Percentiles rank a stretch among this genome's conserved stretches.
Conservation (phyloP, 495 filamentous ascomycete genomes). For the Immersiella caudata region DNA sequence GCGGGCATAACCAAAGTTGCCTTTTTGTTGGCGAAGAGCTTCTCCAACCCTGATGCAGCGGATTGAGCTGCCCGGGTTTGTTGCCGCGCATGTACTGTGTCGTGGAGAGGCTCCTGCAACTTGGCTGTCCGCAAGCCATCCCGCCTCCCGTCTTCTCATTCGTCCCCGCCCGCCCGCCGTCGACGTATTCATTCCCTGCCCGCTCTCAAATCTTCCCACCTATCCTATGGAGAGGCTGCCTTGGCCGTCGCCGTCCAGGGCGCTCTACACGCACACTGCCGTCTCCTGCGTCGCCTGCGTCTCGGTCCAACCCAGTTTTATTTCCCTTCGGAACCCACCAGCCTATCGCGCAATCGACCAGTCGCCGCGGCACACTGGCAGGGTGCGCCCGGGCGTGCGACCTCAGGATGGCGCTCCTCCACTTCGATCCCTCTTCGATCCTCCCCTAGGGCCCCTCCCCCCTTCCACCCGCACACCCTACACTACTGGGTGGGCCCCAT, state of each 20-base stretch:
- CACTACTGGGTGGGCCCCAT: constrained; percentile 32
- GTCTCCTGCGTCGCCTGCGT: constrained; percentile 5
- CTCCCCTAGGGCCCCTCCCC: constrained; percentile 19
- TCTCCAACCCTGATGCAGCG: background rate
- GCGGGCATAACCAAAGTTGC: background rate
- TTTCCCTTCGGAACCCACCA: constrained; percentile 11
- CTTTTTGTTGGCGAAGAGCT: background rate
- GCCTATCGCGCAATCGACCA: constrained; percentile 8
- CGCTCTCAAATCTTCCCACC: constrained; percentile 2
- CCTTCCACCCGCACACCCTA: constrained; percentile 26
- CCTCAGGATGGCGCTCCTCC: constrained; percentile 15
- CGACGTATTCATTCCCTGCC: background rate
- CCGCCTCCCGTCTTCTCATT: constrained; percentile 8
- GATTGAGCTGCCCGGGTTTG: background rate
- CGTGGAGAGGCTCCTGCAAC: background rate
- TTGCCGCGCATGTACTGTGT: background rate
- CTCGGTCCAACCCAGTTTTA: constrained; percentile 5
- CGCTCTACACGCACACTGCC: constrained; percentile 1
- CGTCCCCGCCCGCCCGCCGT: background rate
- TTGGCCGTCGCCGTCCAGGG: background rate
- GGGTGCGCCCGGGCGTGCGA: constrained; percentile 12
- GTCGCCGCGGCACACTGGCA: background rate
- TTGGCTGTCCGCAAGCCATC: background rate
- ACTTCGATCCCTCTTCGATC: background rate
- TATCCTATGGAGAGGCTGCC: constrained; percentile 10